Evolutionary conservation across 2,329 filamentous ascomycete species (phyloP).

Genomic region (Talaromyces funiculosus): DNA sequence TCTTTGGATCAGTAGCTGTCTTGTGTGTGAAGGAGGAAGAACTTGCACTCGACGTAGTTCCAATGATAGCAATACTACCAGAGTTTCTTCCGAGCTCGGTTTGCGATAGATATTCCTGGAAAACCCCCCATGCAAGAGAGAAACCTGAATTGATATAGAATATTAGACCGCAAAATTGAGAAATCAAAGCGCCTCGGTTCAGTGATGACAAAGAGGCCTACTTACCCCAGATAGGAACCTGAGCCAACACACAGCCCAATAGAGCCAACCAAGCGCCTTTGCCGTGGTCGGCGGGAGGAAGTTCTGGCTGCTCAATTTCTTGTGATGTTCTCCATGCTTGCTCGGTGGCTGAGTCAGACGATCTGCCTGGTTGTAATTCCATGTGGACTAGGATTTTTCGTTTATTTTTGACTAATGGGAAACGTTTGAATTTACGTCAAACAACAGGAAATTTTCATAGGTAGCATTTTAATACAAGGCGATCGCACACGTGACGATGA

Average conservation of each 20-base stretch:
- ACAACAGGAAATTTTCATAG: neutral
- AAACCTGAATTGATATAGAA: conserved; percentile 19
- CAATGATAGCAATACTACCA: conserved; percentile 42
- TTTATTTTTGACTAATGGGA: neutral
- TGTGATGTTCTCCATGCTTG: neutral
- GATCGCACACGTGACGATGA: neutral
- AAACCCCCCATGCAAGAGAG: conserved; percentile 29
- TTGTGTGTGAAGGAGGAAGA: neutral
- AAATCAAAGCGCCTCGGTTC: no score
- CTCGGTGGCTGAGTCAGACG: neutral
- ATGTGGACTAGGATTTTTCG: neutral
- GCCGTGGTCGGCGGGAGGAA: conserved; percentile 47
- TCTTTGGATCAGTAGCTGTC: neutral
- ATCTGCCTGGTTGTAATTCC: neutral
- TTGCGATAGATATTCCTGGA: conserved; percentile 42
- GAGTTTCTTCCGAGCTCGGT: conserved; percentile 30
- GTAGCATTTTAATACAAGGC: neutral
- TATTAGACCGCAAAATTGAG: conserved; percentile 7
- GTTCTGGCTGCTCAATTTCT: conserved; percentile 5
- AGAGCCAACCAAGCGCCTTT: conserved; percentile 50
- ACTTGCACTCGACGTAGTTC: conserved; percentile 37
- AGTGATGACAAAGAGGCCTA: no score
- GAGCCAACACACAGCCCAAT: conserved; percentile 47
- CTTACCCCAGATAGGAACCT: conserved; percentile 50
- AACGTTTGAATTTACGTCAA: neutral